phyloP scores from a whole-genome alignment of 1,284 basidiomycete species.

The Ganoderma resinaceum region DNA sequence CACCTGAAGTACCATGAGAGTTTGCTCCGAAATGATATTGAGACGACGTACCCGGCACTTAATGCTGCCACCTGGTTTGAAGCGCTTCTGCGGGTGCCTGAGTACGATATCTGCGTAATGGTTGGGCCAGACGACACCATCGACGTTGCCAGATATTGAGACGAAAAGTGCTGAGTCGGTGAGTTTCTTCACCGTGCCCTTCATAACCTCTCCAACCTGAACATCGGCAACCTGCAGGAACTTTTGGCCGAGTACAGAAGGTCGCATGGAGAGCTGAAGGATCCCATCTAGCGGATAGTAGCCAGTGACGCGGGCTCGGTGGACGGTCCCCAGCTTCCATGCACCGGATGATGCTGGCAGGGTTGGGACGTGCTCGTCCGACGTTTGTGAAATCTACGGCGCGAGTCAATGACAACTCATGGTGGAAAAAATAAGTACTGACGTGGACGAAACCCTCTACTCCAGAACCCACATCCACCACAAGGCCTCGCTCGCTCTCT shows the following conservation, averaged over 20 bases:
- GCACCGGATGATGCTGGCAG: constrained; percentile 75
- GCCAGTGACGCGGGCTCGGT: constrained; percentile 91
- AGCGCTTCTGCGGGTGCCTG: constrained; percentile 92
- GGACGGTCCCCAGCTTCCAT: constrained; percentile 82
- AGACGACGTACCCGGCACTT: constrained; percentile 78
- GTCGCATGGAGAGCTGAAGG: constrained; percentile 86
- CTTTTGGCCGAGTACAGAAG: constrained; percentile 84
- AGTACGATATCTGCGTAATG: constrained; percentile 96
- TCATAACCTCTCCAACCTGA: constrained; percentile 83
- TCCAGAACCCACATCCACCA: constrained; percentile 70
- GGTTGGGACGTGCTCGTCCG: constrained; percentile 88
- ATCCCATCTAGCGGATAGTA: constrained; percentile 90
- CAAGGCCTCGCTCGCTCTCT: constrained; percentile 84
- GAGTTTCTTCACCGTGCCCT: constrained; percentile 86
- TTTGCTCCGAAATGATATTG: neutral
- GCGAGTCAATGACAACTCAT: constrained; percentile 7
- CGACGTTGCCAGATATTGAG: constrained; percentile 84
- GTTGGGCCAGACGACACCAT: constrained; percentile 93
- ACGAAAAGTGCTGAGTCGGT: constrained; percentile 85
- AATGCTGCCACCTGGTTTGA: constrained; percentile 85
- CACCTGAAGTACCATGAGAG: constrained; percentile 58
- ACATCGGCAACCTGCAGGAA: constrained; percentile 91
- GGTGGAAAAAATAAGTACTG: constrained; percentile 39
- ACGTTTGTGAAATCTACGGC: constrained; percentile 88
- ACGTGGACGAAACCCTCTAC: constrained; percentile 89